phyloP scores from a whole-genome alignment of 2,329 filamentous ascomycete species.

The Fusarium keratoplasticum region DNA sequence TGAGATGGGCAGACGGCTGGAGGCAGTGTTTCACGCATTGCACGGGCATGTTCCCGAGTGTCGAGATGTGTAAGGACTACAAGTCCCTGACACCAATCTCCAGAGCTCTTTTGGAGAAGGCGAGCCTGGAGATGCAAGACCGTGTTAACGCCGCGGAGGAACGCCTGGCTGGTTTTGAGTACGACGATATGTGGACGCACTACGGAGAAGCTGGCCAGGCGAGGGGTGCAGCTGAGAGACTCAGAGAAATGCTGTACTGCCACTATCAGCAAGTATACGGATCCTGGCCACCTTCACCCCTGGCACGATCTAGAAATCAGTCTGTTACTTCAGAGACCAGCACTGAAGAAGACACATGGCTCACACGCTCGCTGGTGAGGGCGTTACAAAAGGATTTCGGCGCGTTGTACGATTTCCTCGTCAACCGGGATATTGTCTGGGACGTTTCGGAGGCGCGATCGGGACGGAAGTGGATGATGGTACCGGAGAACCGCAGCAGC shows the following conservation, averaged over 20 bases:
- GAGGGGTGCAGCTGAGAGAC: constrained; percentile 66
- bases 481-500: constrained; percentile 57
- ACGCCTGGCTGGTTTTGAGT: constrained; percentile 69
- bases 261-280: constrained; percentile 69
- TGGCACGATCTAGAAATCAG: constrained; percentile 3
- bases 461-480: constrained; percentile 74
- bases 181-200: constrained; percentile 69
- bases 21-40: constrained; percentile 75
- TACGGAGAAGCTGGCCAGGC: constrained; percentile 60
- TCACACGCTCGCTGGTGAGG: constrained; percentile 68
- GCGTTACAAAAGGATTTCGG: constrained; percentile 75
- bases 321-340: constrained; percentile 31
- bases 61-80: constrained; percentile 68
- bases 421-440: constrained; percentile 75
- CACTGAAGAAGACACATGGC: constrained; percentile 65
- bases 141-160: constrained; percentile 72
- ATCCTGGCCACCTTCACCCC: constrained; percentile 73
- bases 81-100: constrained; percentile 70
- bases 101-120: constrained; percentile 70
- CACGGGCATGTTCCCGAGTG: constrained; percentile 68
- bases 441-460: constrained; percentile 70
- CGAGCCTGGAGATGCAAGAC: constrained; percentile 70
- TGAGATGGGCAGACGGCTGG: constrained; percentile 76
- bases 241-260: constrained; percentile 69
- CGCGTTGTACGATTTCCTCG: constrained; percentile 76